Base-by-base conservation (phyloP, 2,329 filamentous ascomycete genomes). In the Cladorrhinum sp. region DNA sequence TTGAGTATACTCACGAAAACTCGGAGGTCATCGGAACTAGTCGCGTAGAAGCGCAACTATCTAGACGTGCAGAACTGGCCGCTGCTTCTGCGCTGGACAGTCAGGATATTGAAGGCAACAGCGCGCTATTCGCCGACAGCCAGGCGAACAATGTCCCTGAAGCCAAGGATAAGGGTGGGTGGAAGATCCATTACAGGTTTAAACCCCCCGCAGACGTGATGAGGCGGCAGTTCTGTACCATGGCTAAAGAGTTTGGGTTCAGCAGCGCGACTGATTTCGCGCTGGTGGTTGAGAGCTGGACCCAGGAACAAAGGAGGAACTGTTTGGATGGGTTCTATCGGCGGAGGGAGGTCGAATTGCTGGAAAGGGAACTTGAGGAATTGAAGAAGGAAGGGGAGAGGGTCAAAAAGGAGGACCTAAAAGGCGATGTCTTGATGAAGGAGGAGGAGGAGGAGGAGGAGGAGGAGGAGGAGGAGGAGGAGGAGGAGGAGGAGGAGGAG, bases 1-100 rank as follows among this genome's bases (percentile, higher is more conserved):
- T 99, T 0, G 88, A 95, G 70, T 99, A 99, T 73, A 96, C 92
- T 0, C 95, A 99, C 71, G 90, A 98, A 68, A 99, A 99, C 72
- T 92, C 91, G 1, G 93, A 99, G 74, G 93, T 99, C 13, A 85
- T 99, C 59, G 95, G 95, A 10, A 89, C 91, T 0, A 95, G 90
- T n/a, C 91, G 89, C 67, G 84, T 97, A n/a, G 95, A 99, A 75
- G 89, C 90, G 64, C 85, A 88, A 60, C 83, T 99, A 4, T 93
- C 90, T 50, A 87, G 87, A 20, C 86, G 85, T 48, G 95, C 93
- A 3, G 86, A 89, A 69, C 80, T 88, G 69, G 78, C 79, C 0
- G 81, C 79, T 36, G 32, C 2, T 22, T 45, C n/a, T 18, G 18
- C 41, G n/a, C 20, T 45, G 81, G 72, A 69, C 3, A 58, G 45